Base-by-base conservation (phyloP, 2,329 filamentous ascomycete species). In the Aspergillus eucalypticola region DNA sequence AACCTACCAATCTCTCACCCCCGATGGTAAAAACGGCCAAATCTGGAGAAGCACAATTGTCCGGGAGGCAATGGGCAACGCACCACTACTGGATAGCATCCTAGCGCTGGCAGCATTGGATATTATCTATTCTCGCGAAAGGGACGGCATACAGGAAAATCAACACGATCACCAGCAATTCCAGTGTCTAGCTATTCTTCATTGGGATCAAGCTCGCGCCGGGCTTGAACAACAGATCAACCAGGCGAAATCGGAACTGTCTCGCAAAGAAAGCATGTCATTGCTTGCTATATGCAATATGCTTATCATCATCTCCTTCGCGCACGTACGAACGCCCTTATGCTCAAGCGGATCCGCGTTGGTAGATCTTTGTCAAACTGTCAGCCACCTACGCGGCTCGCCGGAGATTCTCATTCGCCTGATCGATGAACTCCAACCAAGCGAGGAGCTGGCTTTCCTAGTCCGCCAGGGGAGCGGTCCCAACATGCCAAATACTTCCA, bases 21-120 rank as follows among this genome's bases (percentile, higher is more conserved):
- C 41, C 6, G 21, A 27, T n/a, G 44, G 58, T 11, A 59, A 48
- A 29, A 59, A 55, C 29, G 60, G 56, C 25, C 46, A 25, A 11
- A 38, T 52, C 44, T 62, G 60, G 60, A 58, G 53, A 48, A 29
- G 41, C 7, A 21, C 50, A n/a, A 52, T 62, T 3, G 48, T 38
- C 3, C 60, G 58, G n/a, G 50, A 62, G 15, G 19, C 57, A n/a
- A 15, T 46, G 23, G 1, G 15, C 3, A n/a, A 56, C 13, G 41
- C 56, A 8, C 39, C 54, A 5, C 39, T 62, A 2, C 54, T 39
- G 44, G 32, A 62, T n/a, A 54, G 60, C 35, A 60, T 46, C 1
- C 42, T 62, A 13, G 60, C 58, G 5, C 21, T 62, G 8, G 54
- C 60, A 4, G 60, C 58, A 19, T 10, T 60, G 0, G 21, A 60